Evolutionary conservation across 2,329 filamentous ascomycete genomes (phyloP).

Genomic region (Talaromyces sp.): DNA sequence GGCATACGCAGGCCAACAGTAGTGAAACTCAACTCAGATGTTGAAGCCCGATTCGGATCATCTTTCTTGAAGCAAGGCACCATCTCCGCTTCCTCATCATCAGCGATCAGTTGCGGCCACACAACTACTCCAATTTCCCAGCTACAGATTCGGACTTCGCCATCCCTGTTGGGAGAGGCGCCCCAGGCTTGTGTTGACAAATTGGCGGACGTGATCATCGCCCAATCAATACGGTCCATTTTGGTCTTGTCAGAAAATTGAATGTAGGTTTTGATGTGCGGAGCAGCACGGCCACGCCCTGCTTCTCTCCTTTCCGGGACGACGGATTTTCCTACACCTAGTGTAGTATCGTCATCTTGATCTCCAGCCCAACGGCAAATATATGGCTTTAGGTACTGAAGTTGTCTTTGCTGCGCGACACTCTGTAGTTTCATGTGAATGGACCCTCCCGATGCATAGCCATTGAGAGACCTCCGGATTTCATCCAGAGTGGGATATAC

Average conservation of each 20-base stretch:
- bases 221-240: slow-evolving; percentile 66
- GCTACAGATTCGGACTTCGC: slow-evolving; percentile 66
- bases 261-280: slow-evolving; percentile 87
- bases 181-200: slow-evolving; percentile 88
- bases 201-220: slow-evolving; percentile 84
- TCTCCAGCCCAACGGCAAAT: slow-evolving; percentile 74
- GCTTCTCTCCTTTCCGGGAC: slow-evolving; percentile 45
- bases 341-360: slow-evolving; percentile 9
- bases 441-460: slow-evolving; percentile 69
- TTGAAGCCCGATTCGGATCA: slow-evolving; percentile 22
- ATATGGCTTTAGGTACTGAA: slow-evolving; percentile 64
- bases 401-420: slow-evolving; percentile 64
- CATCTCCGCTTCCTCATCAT: slow-evolving; percentile 48
- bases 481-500: slow-evolving; percentile 78
- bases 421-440: slow-evolving; percentile 78
- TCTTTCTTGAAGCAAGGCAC: slow-evolving; percentile 63
- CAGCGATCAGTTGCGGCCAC: slow-evolving; percentile 59
- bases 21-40: neutral
- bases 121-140: slow-evolving; percentile 81
- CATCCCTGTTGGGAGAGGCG: slow-evolving; percentile 50
- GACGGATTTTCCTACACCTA: neutral
- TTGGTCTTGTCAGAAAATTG: slow-evolving; percentile 46
- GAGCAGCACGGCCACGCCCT: slow-evolving; percentile 65
- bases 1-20: slow-evolving; percentile 70
- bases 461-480: slow-evolving; percentile 69